Evolutionary conservation across 2,329 filamentous ascomycete genomes (phyloP).

Genomic region (Aspergillus sojae): DNA sequence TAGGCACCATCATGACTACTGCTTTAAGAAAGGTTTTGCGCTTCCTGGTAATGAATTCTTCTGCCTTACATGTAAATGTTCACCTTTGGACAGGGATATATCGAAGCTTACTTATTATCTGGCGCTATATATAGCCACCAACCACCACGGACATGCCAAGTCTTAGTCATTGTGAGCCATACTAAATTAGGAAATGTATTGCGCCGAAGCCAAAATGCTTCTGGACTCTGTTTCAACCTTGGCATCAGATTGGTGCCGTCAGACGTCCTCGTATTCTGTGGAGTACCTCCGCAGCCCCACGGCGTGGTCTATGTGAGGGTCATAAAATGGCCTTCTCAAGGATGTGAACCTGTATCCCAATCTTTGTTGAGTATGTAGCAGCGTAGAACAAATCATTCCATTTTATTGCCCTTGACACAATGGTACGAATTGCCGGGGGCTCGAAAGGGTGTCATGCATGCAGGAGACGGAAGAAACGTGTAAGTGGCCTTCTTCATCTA

Average conservation of each 20-base stretch:
- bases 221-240: background rate
- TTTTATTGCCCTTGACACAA: background rate
- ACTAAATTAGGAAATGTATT: background rate
- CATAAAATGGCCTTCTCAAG: background rate
- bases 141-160: background rate
- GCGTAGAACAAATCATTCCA: background rate
- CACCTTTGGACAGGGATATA: too few relatives aligned
- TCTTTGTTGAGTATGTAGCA: background rate
- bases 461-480: background rate
- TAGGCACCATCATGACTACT: background rate
- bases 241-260: background rate
- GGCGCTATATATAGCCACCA: background rate
- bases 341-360: background rate
- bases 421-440: background rate
- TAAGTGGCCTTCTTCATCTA: background rate
- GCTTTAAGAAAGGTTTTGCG: background rate
- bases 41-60: background rate
- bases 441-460: slow-evolving; percentile 1
- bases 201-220: background rate
- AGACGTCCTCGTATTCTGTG: background rate
- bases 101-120: background rate
- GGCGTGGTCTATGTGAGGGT: background rate
- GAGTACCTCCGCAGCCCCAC: background rate
- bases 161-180: background rate
- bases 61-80: background rate